Conservation (phyloP, 1,284 basidiomycete species). For the Irpex lacteus region DNA sequence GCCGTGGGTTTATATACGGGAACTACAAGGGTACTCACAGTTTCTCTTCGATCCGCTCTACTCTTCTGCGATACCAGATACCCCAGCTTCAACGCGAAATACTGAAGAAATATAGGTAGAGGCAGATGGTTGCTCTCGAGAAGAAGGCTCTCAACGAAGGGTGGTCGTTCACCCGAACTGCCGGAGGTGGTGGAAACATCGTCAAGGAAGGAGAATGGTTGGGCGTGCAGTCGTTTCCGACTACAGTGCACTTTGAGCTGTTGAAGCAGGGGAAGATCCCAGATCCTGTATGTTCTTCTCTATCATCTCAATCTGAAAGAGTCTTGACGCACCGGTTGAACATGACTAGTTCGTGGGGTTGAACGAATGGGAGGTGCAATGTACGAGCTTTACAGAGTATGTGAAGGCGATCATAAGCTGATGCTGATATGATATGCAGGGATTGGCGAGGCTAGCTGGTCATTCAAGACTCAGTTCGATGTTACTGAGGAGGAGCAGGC, state of each 20-base stretch:
- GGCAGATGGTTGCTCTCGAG: background rate
- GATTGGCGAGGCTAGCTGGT: conserved; percentile 85
- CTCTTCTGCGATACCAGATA: background rate
- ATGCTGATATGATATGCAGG: conserved; percentile 43
- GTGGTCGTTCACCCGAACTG: conserved; percentile 69
- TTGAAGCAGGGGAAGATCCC: conserved; percentile 68
- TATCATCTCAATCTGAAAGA: background rate
- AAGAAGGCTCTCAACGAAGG: conserved; percentile 31
- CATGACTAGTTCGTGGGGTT: conserved; percentile 60
- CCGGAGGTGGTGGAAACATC: conserved; percentile 46
- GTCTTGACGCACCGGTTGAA: conserved; percentile 9
- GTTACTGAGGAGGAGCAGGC: conserved; percentile 47
- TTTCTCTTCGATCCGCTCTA: background rate
- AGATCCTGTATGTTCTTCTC: conserved; percentile 60
- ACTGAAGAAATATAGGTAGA: background rate
- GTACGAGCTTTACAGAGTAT: conserved; percentile 34
- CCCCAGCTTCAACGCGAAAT: background rate
- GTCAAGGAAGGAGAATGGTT: conserved; percentile 69
- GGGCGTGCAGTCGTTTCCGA: conserved; percentile 63
- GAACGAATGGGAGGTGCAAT: conserved; percentile 88
- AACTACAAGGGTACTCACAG: background rate
- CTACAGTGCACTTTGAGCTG: conserved; percentile 84
- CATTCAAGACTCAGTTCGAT: conserved; percentile 71
- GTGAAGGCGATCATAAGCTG: background rate
- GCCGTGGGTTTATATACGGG: no score